These are phyloP conservation scores for Aotearoamyces nothofagi DNA, from an alignment of 2,329 filamentous ascomycete genomes.

Conservation along the genomic window DNA sequence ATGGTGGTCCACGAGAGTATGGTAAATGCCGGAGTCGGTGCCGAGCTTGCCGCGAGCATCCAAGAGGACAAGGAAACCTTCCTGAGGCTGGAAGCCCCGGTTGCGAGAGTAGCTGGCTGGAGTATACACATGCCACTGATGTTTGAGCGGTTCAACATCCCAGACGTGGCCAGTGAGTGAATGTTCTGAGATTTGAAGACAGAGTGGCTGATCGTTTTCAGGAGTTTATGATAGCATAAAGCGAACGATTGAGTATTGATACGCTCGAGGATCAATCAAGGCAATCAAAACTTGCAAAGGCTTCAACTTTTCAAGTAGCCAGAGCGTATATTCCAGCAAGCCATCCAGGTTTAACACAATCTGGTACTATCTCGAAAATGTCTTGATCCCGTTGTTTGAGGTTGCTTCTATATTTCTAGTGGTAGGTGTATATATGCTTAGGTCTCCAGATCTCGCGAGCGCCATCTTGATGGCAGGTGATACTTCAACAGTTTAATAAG, in stretches of 20 bases:
- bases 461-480: too few relatives aligned
- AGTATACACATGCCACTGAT: slow-evolving; percentile 50
- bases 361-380: too few relatives aligned
- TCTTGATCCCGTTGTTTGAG: too few relatives aligned
- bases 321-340: too few relatives aligned
- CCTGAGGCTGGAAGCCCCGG: slow-evolving; percentile 51
- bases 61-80: slow-evolving; percentile 49
- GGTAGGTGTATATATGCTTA: too few relatives aligned
- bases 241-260: slow-evolving; percentile 16
- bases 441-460: too few relatives aligned
- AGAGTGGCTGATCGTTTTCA: slow-evolving; percentile 8
- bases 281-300: too few relatives aligned
- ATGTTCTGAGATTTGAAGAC: not conserved
- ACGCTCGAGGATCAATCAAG: too few relatives aligned
- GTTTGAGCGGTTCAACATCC: slow-evolving; percentile 51
- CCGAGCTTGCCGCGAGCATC: slow-evolving; percentile 56
- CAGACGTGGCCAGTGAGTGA: slow-evolving; percentile 52
- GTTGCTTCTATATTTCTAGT: too few relatives aligned
- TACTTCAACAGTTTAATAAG: too few relatives aligned
- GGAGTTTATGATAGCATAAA: slow-evolving; percentile 21
- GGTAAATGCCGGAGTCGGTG: slow-evolving; percentile 58
- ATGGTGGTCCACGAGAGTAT: slow-evolving; percentile 64
- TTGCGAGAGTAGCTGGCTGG: slow-evolving; percentile 56
- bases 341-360: too few relatives aligned
- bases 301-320: too few relatives aligned